These are phyloP conservation scores for Myrica gale DNA, from an alignment of 306 rosid species.

Conservation along the genomic window DNA sequence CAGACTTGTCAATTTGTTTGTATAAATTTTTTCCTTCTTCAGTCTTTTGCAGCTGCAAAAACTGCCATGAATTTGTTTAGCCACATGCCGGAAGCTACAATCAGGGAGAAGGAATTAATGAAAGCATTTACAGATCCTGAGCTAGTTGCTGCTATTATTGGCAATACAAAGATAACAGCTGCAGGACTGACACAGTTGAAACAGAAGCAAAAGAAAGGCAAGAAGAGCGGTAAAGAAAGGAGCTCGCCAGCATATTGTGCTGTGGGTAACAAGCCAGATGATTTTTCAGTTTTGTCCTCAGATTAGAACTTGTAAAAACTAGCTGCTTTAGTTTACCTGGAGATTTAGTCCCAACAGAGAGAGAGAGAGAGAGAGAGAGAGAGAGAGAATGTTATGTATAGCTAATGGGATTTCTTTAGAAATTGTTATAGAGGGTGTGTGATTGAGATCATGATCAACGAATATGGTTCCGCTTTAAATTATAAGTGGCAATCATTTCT, in stretches of 20 bases:
- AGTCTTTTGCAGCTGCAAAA: constrained; percentile 62
- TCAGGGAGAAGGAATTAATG: constrained; percentile 88
- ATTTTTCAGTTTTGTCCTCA: not conserved
- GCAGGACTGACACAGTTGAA: constrained; percentile 87
- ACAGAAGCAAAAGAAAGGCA: constrained; percentile 93
- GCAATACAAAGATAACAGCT: constrained; percentile 81
- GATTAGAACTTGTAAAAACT: not conserved
- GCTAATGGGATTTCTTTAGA: not conserved
- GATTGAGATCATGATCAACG: not conserved
- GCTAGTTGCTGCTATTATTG: constrained; percentile 73
- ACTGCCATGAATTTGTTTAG: constrained; percentile 90
- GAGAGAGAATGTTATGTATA: not conserved
- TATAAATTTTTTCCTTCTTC: not conserved
- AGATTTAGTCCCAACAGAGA: too few relatives aligned
- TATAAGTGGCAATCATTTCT: not conserved
- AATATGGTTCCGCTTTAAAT: not conserved
- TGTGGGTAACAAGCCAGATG: not conserved
- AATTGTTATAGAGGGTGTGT: not conserved
- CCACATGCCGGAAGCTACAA: constrained; percentile 83
- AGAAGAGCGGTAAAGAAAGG: constrained; percentile 55
- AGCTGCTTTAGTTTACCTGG: not conserved
- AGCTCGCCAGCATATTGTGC: constrained; percentile 9
- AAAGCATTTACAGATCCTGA: constrained; percentile 98
- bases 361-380: too few relatives aligned
- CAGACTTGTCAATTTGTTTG: not conserved